phyloP scores from a whole-genome alignment of 2,329 filamentous ascomycete species.

The Graphilbum fragrans region DNA sequence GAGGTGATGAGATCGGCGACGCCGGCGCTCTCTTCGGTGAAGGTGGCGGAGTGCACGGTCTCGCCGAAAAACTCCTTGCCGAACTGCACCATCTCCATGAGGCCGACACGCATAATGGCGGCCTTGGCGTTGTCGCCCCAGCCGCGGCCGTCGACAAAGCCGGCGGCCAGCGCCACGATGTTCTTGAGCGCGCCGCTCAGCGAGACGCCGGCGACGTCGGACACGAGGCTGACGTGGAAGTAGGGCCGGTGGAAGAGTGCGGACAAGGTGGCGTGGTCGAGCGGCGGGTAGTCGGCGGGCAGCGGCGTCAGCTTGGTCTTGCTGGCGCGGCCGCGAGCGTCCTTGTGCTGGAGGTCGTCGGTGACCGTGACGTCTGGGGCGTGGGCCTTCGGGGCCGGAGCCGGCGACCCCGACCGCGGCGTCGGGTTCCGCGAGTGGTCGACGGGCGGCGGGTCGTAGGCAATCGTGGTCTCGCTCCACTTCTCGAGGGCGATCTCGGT shows the following conservation, averaged over 20 bases:
- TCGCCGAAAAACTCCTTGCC: conserved; percentile 86
- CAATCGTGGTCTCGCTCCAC: conserved; percentile 93
- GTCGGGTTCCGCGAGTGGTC: conserved; percentile 66
- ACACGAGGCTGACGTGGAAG: conserved; percentile 91
- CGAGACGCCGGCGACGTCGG: conserved; percentile 93
- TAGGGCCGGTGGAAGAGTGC: conserved; percentile 90
- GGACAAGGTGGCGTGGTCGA: conserved; percentile 75
- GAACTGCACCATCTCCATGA: conserved; percentile 94
- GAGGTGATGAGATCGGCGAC: conserved; percentile 94
- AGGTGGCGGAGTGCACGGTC: conserved; percentile 69
- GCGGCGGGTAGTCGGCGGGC: conserved; percentile 69
- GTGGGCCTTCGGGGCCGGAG: conserved; percentile 32
- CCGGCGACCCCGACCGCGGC: conserved; percentile 33
- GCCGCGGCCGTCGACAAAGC: conserved; percentile 87
- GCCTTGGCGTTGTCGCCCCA: conserved; percentile 99
- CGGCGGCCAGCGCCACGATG: conserved; percentile 85
- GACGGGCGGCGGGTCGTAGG: conserved; percentile 83
- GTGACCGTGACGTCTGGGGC: conserved; percentile 20
- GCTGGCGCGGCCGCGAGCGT: conserved; percentile 53
- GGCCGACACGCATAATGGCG: conserved; percentile 92
- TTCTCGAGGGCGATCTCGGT: conserved; percentile 86
- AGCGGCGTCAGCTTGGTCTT: conserved; percentile 62
- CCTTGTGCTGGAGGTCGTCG: conserved; percentile 36
- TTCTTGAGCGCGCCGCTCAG: conserved; percentile 94
- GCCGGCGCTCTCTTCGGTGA: conserved; percentile 93